These are phyloP conservation scores for Globisporangium alternatum DNA, from an alignment of 352 stramenopile species.

Conservation along the genomic window DNA sequence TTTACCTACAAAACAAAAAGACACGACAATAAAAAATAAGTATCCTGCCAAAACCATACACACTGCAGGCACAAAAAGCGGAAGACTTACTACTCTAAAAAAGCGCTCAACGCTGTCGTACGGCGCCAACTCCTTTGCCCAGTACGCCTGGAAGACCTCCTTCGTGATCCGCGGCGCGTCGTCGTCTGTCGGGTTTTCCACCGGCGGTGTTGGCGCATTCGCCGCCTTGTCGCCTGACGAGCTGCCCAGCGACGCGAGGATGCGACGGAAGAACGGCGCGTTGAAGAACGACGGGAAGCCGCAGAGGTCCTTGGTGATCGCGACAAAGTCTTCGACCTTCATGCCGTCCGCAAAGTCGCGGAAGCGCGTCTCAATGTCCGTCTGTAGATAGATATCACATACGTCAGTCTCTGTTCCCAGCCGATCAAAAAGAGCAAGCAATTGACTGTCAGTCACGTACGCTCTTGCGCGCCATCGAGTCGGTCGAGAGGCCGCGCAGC, in stretches of 20 bases:
- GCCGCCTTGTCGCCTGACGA: constrained; percentile 7
- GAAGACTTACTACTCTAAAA: constrained; percentile 90
- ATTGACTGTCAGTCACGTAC: constrained; percentile 19
- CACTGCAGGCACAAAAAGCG: neutral
- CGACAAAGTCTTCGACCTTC: constrained; percentile 88
- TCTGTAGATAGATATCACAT: constrained; percentile 15
- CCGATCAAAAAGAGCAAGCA: neutral
- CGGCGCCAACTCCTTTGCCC: constrained; percentile 93
- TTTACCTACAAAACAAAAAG: constrained; percentile 71
- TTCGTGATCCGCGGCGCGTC: constrained; percentile 62
- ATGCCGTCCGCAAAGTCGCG: constrained; percentile 77
- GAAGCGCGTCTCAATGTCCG: constrained; percentile 78
- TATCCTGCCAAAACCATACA: neutral
- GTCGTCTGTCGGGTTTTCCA: constrained; percentile 23
- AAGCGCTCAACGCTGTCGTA: constrained; percentile 96
- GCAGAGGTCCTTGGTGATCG: constrained; percentile 97
- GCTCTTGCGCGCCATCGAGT: constrained; percentile 58
- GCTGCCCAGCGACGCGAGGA: constrained; percentile 39
- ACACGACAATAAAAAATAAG: constrained; percentile 12
- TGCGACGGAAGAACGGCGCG: constrained; percentile 93
- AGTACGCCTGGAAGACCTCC: constrained; percentile 93
- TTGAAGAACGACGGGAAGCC: constrained; percentile 99
- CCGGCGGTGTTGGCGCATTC: neutral
- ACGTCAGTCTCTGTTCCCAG: neutral
- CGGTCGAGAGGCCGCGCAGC: constrained; percentile 56